Conservation (phyloP, 352 stramenopile species). For the Phytophthora citricola region DNA sequence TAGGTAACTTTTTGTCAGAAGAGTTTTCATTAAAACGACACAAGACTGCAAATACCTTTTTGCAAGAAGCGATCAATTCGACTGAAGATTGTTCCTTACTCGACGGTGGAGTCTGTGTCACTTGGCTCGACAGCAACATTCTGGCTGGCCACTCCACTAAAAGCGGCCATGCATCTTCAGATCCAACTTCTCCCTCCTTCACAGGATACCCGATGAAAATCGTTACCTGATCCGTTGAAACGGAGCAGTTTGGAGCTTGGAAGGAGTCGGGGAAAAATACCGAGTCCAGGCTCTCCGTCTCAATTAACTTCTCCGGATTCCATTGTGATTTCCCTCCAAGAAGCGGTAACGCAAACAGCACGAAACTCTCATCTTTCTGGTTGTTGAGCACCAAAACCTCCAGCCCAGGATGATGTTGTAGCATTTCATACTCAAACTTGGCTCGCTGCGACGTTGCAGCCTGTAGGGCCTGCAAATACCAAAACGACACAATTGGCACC, state of each 20-base stretch:
- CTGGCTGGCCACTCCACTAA: constrained; percentile 39
- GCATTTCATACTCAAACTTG: constrained; percentile 56
- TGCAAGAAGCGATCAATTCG: constrained; percentile 42
- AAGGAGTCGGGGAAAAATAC: constrained; percentile 40
- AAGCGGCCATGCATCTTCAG: constrained; percentile 25
- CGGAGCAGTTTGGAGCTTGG: constrained; percentile 30
- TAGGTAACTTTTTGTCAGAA: constrained; percentile 15
- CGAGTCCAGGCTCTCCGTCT: constrained; percentile 16
- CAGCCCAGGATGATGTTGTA: constrained; percentile 44
- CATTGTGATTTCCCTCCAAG: constrained; percentile 33
- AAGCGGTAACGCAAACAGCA: constrained; percentile 47
- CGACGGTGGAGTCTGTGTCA: constrained; percentile 36
- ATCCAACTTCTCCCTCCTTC: constrained; percentile 3
- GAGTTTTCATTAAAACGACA: not conserved
- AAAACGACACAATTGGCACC: not conserved
- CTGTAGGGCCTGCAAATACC: constrained; percentile 15
- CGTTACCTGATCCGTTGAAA: constrained; percentile 14
- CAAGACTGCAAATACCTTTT: constrained; percentile 31
- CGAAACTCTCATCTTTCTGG: constrained; percentile 7
- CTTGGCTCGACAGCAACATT: constrained; percentile 49
- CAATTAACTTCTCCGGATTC: constrained; percentile 16
- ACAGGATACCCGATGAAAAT: constrained; percentile 39
- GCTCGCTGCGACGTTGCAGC: constrained; percentile 21
- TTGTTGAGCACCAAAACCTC: constrained; percentile 37
- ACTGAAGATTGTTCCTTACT: constrained; percentile 43